Evolutionary conservation across 345 rosid genomes (phyloP).

Genomic region (Salix suchowensis): DNA sequence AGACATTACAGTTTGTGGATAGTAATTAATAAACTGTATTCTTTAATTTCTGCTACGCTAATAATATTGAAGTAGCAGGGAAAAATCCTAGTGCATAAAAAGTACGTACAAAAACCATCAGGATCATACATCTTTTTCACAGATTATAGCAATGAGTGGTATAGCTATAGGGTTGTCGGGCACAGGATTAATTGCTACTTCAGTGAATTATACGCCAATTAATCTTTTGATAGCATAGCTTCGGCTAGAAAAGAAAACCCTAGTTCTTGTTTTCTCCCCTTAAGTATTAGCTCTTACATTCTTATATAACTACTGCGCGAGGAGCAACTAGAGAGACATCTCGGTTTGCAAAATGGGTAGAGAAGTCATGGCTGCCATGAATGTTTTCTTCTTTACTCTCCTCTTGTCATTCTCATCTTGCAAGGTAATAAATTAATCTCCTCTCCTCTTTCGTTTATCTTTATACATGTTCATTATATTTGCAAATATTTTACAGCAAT

Average conservation of each 20-base stretch:
- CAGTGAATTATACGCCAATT: not conserved
- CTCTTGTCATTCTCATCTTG: not conserved
- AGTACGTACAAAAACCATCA: not conserved
- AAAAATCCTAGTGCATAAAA: too few species aligned
- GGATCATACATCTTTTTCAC: too few species aligned
- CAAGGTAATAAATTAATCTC: constrained; percentile 1
- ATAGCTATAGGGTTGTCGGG: not conserved
- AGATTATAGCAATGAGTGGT: not conserved
- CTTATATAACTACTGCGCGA: not conserved
- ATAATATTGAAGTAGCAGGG: too few species aligned
- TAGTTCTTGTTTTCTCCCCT: not conserved
- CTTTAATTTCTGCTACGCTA: too few species aligned
- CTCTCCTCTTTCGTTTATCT: not conserved
- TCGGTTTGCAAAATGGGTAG: not conserved
- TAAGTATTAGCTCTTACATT: not conserved
- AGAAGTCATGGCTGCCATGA: not conserved
- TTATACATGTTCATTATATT: not conserved
- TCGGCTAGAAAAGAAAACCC: constrained; percentile 3
- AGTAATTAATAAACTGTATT: not conserved
- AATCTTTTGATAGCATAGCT: constrained; percentile 1
- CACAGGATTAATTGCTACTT: not conserved
- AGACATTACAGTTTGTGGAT: too few species aligned
- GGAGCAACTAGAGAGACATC: not conserved
- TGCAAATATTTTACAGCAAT: too few species aligned
- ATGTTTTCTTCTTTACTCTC: constrained; percentile 4